Evolutionary conservation across 2,329 filamentous ascomycete genomes (phyloP).

Genomic region (Aspergillus spinulosporus): DNA sequence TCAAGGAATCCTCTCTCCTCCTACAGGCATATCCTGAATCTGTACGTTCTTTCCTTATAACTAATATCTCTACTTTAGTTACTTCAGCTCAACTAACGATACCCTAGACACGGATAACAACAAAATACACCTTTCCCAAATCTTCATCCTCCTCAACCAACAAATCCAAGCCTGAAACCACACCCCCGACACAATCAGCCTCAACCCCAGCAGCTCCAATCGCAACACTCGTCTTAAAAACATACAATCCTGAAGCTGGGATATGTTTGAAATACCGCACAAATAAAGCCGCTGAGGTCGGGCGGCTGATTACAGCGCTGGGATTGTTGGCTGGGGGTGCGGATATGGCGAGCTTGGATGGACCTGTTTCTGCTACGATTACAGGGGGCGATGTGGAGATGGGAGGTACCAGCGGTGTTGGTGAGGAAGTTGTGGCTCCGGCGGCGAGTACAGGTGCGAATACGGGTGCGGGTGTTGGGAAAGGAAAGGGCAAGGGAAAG

Average conservation of each 20-base stretch:
- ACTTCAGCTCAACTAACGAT: constrained; percentile 8
- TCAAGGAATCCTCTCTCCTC: constrained; percentile 80
- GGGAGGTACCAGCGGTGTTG: constrained; percentile 12
- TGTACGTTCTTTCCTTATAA: constrained; percentile 55
- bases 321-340: constrained; percentile 70
- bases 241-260: constrained; percentile 80
- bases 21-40: constrained; percentile 82
- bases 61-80: neutral
- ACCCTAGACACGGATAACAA: constrained; percentile 84
- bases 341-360: constrained; percentile 63
- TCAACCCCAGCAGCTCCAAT: constrained; percentile 42
- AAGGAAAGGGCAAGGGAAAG: constrained; percentile 55
- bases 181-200: constrained; percentile 18
- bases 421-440: constrained; percentile 29
- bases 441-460: constrained; percentile 24
- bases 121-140: constrained; percentile 74
- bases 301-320: constrained; percentile 73
- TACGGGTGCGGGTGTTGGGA: constrained; percentile 31
- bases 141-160: constrained; percentile 29
- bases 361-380: constrained; percentile 18
- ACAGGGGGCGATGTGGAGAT: constrained; percentile 13
- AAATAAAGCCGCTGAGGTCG: constrained; percentile 86
- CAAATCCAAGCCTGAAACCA: constrained; percentile 33
- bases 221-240: constrained; percentile 79
- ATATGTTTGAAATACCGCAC: constrained; percentile 88